Evolutionary conservation across 169 alveolate species (phyloP), one percentile per base, ranked within the genome.

Genomic region (Babesia microti): DNA sequence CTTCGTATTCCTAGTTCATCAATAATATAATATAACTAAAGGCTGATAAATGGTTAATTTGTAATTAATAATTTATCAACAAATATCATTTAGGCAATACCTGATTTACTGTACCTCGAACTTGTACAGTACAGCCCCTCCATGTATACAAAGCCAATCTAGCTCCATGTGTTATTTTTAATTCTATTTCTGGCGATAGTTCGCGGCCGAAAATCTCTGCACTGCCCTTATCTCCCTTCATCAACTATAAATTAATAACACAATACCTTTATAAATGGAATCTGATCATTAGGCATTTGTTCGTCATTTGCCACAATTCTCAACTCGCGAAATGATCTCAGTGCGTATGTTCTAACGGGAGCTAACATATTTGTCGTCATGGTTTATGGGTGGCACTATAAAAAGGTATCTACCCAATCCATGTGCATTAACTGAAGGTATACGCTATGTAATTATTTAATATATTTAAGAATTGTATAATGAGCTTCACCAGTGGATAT

Each of bases 161-260:
- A 24, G 80, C 81, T 9, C 82, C 80, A 5, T 66, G 86, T 9
- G 70, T 83, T 23, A 82, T 58, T 24, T 59, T 46, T 33, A 46
- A 53, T n/a, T 79, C 93, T 12, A 69, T 83, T 41, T 81, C 92
- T 1, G 85, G 73, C 9, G 81, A 71, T 23, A 84, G 42, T 23
- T 84, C 91, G 17, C 59, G 55, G 9, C 91, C 93, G 43, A 83
- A 85, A 18, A 81, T 76, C 44, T 84, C 91, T 2, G 91, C 93
- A 6, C 85, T 53, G 15, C 75, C 80, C n/a, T 41, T 41, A 29
- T 39, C 46, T 40, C 27, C 30, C 15, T n/a, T n/a, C n/a, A n/a
- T n/a, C n/a, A n/a, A n/a, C n/a, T n/a, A n/a, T n/a, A n/a, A n/a
- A n/a, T n/a, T n/a, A n/a, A n/a, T n/a, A n/a, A n/a, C n/a, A n/a